These are phyloP conservation scores for Gonapodya sp. DNA, from an alignment of 192 early-diverging fungal genomes.

Conservation along the genomic window DNA sequence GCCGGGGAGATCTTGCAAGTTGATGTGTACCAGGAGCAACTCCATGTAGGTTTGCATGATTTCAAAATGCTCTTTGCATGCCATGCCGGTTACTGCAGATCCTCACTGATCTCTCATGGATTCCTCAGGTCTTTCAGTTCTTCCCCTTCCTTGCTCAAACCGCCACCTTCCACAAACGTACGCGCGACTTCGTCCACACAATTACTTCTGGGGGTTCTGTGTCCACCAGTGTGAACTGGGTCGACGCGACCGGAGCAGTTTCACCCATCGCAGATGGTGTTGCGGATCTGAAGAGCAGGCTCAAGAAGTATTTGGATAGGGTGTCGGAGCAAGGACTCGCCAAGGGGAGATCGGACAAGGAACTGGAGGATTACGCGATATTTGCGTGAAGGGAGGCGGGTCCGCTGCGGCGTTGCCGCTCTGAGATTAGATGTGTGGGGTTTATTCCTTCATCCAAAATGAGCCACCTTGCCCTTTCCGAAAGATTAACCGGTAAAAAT, in stretches of 20 bases:
- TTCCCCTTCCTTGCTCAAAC: background rate
- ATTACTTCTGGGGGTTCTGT: background rate
- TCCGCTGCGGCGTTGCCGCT: too few relatives aligned
- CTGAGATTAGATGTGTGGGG: too few relatives aligned
- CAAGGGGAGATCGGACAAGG: background rate
- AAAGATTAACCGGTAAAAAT: too few relatives aligned
- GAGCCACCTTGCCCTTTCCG: too few relatives aligned
- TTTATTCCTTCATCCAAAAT: too few relatives aligned
- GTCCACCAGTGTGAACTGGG: background rate
- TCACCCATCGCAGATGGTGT: background rate
- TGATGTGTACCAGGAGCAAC: slow-evolving; percentile 3
- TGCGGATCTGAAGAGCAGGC: background rate
- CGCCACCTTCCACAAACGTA: background rate
- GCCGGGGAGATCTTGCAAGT: background rate
- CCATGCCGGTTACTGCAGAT: background rate
- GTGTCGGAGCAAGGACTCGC: background rate
- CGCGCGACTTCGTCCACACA: background rate
- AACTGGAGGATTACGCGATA: background rate
- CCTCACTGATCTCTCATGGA: background rate
- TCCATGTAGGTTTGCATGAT: background rate
- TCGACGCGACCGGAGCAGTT: background rate
- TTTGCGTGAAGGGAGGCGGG: too few relatives aligned
- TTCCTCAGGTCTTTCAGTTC: background rate
- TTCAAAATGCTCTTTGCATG: background rate
- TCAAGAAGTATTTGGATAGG: background rate